Base-by-base conservation (phyloP, 2,329 filamentous ascomycete species). In the Claviceps sp. region DNA sequence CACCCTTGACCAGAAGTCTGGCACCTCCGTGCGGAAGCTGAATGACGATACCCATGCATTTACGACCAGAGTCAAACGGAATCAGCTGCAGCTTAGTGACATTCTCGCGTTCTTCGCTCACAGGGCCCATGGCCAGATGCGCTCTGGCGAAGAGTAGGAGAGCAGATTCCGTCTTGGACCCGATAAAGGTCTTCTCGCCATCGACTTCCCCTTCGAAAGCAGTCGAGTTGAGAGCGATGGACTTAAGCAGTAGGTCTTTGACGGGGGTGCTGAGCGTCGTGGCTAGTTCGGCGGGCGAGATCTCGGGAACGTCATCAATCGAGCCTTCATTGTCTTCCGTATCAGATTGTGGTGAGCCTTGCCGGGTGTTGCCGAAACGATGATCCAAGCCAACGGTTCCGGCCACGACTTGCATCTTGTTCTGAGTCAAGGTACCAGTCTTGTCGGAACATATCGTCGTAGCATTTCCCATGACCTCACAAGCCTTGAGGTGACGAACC, bases 391-490 rank as follows among this genome's bases (percentile, higher is more conserved):
- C 79, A 46, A 84, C 64, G 1, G 76, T 78, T 49, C 75, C 80
- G 3, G 79, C 73, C 36, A 84, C 80, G 14, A 84, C 77, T 54
- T 78, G 79, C 81, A 84, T 84, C 65, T 82, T 82, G 63, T 84
- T 84, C 61, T 84, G 80, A 0, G 81, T 84, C 48, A 84, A 66
- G 5, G 81, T 84, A 47, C 81, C 81, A 0, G 81, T 84, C 67
- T 84, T 84, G 68, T 84, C 81, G 0, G 79, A 83, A 66, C 81
- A 84, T 49, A 84, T 83, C 0, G 78, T 81, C 1, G 83, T 86
- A 6, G 84, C 85, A 61, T 87, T 89, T 50, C 85, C 85, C 85
- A 89, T 89, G 46, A 87, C 87, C 65, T 89, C 85, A 60, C 85
- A 89, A 22, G 85, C 84, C 61, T 86, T 85, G 52, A 89, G 74